Conservation (phyloP, 2,329 filamentous ascomycete species). For the Stachybotrys echinatus region DNA sequence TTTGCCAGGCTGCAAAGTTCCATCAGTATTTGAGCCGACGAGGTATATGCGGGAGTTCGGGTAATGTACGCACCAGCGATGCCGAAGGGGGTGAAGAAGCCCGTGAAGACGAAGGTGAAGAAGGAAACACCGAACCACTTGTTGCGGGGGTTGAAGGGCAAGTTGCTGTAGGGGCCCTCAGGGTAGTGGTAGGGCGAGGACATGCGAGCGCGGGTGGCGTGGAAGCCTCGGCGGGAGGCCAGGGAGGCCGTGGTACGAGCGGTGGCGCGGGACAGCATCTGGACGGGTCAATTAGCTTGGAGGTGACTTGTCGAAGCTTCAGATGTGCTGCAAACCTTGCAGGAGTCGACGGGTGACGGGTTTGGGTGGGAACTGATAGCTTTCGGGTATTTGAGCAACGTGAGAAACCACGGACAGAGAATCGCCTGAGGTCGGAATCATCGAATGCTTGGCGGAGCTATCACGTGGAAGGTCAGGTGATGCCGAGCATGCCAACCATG, state of each 20-base stretch:
- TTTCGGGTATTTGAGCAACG: constrained; percentile 17
- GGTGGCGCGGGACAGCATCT: constrained; percentile 81
- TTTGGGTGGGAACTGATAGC: constrained; percentile 11
- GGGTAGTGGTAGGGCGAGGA: constrained; percentile 96
- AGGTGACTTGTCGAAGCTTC: neutral
- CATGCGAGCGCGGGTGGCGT: constrained; percentile 79
- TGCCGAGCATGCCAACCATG: neutral
- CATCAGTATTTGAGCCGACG: constrained; percentile 12
- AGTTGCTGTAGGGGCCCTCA: constrained; percentile 88
- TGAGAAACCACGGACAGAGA: constrained; percentile 21
- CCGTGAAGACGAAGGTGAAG: constrained; percentile 63
- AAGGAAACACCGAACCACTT: constrained; percentile 79
- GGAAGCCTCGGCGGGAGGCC: constrained; percentile 89
- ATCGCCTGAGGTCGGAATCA: constrained; percentile 23
- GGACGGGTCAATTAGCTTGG: constrained; percentile 34
- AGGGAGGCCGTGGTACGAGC: constrained; percentile 59
- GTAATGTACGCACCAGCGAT: constrained; percentile 51
- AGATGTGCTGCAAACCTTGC: constrained; percentile 17
- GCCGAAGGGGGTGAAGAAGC: constrained; percentile 58
- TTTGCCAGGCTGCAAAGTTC: constrained; percentile 39
- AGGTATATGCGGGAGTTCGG: constrained; percentile 3
- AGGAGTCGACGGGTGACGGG: constrained; percentile 18
- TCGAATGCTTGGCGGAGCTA: constrained; percentile 13
- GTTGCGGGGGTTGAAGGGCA: constrained; percentile 94
- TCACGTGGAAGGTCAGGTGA: constrained; percentile 17